A percentile compares a stretch with the other conserved stretches of the same genome.
These are phyloP conservation scores for Plantago coronopus DNA, from an alignment of 305 asterid genomes.

Conservation along the genomic window DNA sequence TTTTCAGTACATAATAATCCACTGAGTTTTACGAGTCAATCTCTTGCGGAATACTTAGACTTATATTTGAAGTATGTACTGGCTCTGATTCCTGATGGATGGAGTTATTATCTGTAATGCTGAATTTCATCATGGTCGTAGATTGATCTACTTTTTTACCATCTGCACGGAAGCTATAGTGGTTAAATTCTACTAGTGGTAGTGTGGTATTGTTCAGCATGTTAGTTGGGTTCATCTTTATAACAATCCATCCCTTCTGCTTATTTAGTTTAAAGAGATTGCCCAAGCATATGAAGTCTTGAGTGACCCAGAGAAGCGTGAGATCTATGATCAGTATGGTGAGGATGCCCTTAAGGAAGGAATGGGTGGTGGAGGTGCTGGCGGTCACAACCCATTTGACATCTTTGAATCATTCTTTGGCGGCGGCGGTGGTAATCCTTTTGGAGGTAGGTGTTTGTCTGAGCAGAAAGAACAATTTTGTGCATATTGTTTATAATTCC, in stretches of 20 bases:
- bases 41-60: no score
- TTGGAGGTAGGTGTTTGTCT: slow-evolving; percentile 52
- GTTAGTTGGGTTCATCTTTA: neutral
- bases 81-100: no score
- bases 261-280: slow-evolving; percentile 77
- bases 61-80: no score
- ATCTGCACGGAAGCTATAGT: no score
- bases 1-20: no score
- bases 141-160: no score
- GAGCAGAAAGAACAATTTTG: neutral
- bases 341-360: slow-evolving; percentile 97
- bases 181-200: no score
- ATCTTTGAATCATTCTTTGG: slow-evolving; percentile 76
- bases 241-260: neutral
- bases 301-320: slow-evolving; percentile 87
- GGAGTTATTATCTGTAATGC: no score
- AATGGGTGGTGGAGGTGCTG: slow-evolving; percentile 88
- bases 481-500: neutral
- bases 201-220: no score
- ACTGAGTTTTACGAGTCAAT: no score
- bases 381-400: slow-evolving; percentile 77
- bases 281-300: slow-evolving; percentile 93
- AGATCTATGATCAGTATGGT: slow-evolving; percentile 86
- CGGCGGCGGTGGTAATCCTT: slow-evolving; percentile 72
- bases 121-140: no score